A percentile compares a stretch with the other conserved stretches of the same genome.
phyloP scores from a whole-genome alignment of 352 stramenopile genomes.

The Pythium phragmitis region DNA sequence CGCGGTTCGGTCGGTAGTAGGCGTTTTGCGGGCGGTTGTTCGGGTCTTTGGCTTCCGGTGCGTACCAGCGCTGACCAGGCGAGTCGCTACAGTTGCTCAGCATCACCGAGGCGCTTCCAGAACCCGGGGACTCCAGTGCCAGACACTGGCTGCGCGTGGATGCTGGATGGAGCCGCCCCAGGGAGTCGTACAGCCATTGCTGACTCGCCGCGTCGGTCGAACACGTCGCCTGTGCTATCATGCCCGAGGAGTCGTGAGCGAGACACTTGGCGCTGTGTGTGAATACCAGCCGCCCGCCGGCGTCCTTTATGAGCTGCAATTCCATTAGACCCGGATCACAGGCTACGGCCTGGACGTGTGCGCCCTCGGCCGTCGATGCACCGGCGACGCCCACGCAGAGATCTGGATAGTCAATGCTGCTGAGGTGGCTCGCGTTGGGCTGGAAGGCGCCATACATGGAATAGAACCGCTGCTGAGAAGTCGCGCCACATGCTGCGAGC shows the following conservation, averaged over 20 bases:
- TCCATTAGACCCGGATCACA: conserved; percentile 12
- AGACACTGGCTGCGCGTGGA: conserved; percentile 3
- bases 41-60: conserved; percentile 14
- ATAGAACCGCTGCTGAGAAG: conserved; percentile 14
- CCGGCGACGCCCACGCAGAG: conserved; percentile 2
- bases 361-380: not conserved
- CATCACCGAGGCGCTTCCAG: not conserved
- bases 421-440: conserved; percentile 20
- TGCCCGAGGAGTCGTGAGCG: not conserved
- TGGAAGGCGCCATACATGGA: conserved; percentile 15
- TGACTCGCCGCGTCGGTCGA: not conserved
- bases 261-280: conserved; percentile 19
- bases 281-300: conserved; percentile 6
- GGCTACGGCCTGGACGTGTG: not conserved
- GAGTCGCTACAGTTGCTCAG: conserved; percentile 13
- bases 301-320: conserved; percentile 15
- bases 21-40: conserved; percentile 7
- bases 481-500: not conserved
- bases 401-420: conserved; percentile 9
- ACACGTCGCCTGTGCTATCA: conserved; percentile 8
- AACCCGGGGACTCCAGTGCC: not conserved
- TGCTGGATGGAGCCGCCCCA: conserved; percentile 13
- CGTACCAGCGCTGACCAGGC: conserved; percentile 11
- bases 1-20: conserved; percentile 26
- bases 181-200: conserved; percentile 21